These are phyloP conservation scores for Solanum paucissectum DNA, from an alignment of 257 asterid genomes.

Conservation along the genomic window DNA sequence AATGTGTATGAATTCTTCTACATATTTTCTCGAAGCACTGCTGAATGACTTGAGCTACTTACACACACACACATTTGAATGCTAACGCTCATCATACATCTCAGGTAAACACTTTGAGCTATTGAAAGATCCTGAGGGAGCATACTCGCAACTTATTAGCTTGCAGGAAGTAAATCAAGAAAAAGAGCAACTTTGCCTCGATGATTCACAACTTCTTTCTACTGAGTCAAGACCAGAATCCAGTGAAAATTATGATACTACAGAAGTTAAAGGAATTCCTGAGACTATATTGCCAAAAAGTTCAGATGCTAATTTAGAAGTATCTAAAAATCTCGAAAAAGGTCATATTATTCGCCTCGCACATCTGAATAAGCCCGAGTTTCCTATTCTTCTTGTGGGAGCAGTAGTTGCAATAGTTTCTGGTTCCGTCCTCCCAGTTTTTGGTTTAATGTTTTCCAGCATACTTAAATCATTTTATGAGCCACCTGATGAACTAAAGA, in stretches of 20 bases:
- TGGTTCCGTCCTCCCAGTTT: conserved; percentile 54
- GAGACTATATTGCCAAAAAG: conserved; percentile 10
- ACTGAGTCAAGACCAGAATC: not conserved
- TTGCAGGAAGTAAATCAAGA: conserved; percentile 21
- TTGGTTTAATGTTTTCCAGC: conserved; percentile 38
- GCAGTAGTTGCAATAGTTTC: conserved; percentile 30
- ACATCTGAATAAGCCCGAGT: conserved; percentile 42
- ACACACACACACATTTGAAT: not conserved
- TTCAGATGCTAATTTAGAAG: not conserved
- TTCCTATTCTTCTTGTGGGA: conserved; percentile 40
- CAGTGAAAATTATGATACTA: not conserved
- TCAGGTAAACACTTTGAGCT: conserved; percentile 44
- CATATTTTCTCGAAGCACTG: not conserved
- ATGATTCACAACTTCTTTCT: not conserved
- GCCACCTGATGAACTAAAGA: conserved; percentile 30
- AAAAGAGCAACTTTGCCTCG: not conserved
- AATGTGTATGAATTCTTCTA: not conserved
- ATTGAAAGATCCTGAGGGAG: conserved; percentile 27
- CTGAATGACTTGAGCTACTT: not conserved
- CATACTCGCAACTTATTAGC: conserved; percentile 33
- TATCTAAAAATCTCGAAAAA: conserved; percentile 22
- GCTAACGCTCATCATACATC: not conserved
- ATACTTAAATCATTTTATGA: conserved; percentile 40
- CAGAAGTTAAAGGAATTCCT: not conserved
- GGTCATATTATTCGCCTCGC: conserved; percentile 51